Evolutionary conservation across 768 basidiomycete species (phyloP).

Genomic region (Sutorius australiensis): DNA sequence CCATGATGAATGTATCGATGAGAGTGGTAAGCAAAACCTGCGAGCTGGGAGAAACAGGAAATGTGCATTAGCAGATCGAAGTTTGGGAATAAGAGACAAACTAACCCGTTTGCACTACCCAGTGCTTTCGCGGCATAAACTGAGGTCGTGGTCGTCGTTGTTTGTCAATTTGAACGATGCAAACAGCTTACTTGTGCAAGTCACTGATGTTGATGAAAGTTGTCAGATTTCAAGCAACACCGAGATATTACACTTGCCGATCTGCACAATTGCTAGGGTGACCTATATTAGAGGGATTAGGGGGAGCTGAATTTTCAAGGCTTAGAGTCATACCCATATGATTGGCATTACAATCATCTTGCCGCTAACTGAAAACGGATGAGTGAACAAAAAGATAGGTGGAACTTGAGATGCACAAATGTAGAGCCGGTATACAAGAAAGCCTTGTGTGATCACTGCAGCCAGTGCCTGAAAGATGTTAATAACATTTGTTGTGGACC

Average conservation of each 20-base stretch:
- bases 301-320: not conserved
- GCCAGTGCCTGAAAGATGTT: not conserved
- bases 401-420: not conserved
- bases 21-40: not conserved
- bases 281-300: not conserved
- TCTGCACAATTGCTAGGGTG: not conserved
- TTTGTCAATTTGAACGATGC: not conserved
- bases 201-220: not conserved
- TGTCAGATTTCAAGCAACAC: not conserved
- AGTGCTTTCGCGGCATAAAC: not conserved
- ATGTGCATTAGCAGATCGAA: not conserved
- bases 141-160: not conserved
- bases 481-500: not conserved
- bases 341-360: conserved; percentile 3
- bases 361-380: not conserved
- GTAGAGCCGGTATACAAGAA: conserved; percentile 14
- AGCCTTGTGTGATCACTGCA: conserved; percentile 7
- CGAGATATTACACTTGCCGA: conserved; percentile 1
- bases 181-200: not conserved
- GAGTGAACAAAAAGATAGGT: not conserved
- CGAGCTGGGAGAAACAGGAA: not conserved
- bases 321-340: conserved; percentile 6
- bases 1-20: not conserved
- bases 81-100: not conserved
- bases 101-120: not conserved